Evolutionary conservation across 768 basidiomycete species (phyloP).

Genomic region (Favolaschia claudopus): DNA sequence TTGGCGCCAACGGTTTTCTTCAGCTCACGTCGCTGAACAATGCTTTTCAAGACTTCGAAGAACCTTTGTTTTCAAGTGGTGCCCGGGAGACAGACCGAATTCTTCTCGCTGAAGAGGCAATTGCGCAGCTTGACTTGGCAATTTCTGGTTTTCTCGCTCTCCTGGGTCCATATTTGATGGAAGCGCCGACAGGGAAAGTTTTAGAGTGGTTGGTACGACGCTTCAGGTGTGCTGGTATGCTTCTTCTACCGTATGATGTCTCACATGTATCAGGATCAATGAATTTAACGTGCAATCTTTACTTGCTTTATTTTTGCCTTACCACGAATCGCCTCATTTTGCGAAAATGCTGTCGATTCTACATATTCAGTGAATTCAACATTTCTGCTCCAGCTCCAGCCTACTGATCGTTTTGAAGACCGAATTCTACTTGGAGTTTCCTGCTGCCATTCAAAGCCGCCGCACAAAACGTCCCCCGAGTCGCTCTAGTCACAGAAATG

Average conservation of each 20-base stretch:
- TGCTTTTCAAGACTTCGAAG: slow-evolving; percentile 66
- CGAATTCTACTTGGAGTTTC: slow-evolving; percentile 70
- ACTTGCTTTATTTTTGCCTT: slow-evolving; percentile 87
- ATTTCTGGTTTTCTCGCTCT: slow-evolving; percentile 71
- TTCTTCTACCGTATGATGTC: background rate
- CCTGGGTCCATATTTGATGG: slow-evolving; percentile 83
- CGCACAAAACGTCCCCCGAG: slow-evolving; percentile 75
- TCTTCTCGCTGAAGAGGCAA: slow-evolving; percentile 67
- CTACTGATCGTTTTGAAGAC: slow-evolving; percentile 45
- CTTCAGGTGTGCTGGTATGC: slow-evolving; percentile 72
- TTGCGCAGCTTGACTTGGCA: slow-evolving; percentile 64
- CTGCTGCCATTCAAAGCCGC: slow-evolving; percentile 80
- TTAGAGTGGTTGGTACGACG: slow-evolving; percentile 95
- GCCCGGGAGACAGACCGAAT: slow-evolving; percentile 83
- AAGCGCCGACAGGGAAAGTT: slow-evolving; percentile 81
- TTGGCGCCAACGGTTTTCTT: slow-evolving; percentile 80
- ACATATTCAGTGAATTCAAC: slow-evolving; percentile 65
- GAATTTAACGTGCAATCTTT: slow-evolving; percentile 89
- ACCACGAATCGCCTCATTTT: slow-evolving; percentile 95
- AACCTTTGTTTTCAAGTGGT: slow-evolving; percentile 79
- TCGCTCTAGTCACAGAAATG: slow-evolving; percentile 81
- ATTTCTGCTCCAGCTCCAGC: background rate
- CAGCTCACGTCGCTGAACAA: slow-evolving; percentile 73
- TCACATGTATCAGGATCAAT: slow-evolving; percentile 66
- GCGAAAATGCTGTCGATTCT: slow-evolving; percentile 91